Evolutionary conservation across 2,329 filamentous ascomycete genomes (phyloP), one percentile per base, ranked within the genome.

Genomic region (Arthrobotrys sphaeroides): DNA sequence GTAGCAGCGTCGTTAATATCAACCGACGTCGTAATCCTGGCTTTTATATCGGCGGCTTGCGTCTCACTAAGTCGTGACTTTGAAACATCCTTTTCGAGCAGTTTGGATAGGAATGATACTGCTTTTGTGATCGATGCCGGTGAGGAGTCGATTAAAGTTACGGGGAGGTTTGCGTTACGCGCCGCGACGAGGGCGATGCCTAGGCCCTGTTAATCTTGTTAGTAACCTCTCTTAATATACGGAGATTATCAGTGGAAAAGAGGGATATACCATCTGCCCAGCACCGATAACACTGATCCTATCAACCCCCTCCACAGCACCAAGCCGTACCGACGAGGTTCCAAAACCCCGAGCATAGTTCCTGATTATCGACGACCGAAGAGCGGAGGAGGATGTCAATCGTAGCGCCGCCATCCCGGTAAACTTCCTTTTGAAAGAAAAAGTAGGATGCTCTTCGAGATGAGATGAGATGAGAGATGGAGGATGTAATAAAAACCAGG

Each of bases 161-260:
- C 94, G 1, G 93, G 91, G 0, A 99, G 88, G 74, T 89, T 86
- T 45, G 94, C 94, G 82, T 86, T 93, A 78, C 92, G 90, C 45
- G 94, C 93, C 59, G 94, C 95, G 51, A 99, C 94, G 13, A 99
- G 88, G 59, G 95, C 95, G 82, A 99, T 99, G 73, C 95, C 95
- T 47, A 99, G 85, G 73, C 95, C 95, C 94, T 98, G 79, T 45
- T 12, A 2, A 42, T 80, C 78, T 67, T 79, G 43, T 60, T 20
- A n/a, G n/a, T n/a, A n/a, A n/a, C n/a, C n/a, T n/a, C n/a, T n/a
- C n/a, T n/a, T n/a, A n/a, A n/a, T n/a, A n/a, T n/a, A n/a, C n/a
- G n/a, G n/a, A n/a, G n/a, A n/a, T n/a, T n/a, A n/a, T n/a, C 26
- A 3, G 53, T 10, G 43, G 20, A n/a, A 5, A 40, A 55, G 53